Evolutionary conservation across 2,329 filamentous ascomycete species (phyloP).

Genomic region (Sporothrix pseudoabietina): DNA sequence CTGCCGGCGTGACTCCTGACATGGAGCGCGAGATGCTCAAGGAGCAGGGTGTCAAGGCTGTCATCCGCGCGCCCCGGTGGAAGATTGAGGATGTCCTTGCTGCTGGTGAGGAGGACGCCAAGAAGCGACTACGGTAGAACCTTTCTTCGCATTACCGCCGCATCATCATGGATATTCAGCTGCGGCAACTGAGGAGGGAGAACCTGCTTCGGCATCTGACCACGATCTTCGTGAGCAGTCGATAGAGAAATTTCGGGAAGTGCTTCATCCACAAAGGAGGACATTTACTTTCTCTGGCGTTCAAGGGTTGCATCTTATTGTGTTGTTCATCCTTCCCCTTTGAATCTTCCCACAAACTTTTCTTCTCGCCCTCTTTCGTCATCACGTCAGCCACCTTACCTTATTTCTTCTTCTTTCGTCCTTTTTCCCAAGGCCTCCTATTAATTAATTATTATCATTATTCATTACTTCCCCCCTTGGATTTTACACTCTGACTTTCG

Average conservation of each 20-base stretch:
- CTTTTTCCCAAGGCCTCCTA: constrained; percentile 17
- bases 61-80: constrained; percentile 79
- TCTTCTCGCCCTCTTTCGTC: not conserved
- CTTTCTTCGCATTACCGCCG: constrained; percentile 31
- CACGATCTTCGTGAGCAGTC: constrained; percentile 29
- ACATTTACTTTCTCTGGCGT: constrained; percentile 26
- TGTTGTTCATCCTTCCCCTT: constrained; percentile 10
- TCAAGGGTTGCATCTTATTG: constrained; percentile 22
- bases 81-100: constrained; percentile 78
- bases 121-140: constrained; percentile 39
- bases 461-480: not conserved
- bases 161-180: constrained; percentile 25
- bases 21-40: constrained; percentile 70
- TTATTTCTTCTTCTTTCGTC: not conserved
- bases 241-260: constrained; percentile 22
- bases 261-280: not conserved
- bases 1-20: constrained; percentile 69
- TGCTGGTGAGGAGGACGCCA: constrained; percentile 44
- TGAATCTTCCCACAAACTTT: not conserved
- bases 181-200: constrained; percentile 27
- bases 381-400: not conserved
- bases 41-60: constrained; percentile 66
- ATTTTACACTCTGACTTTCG: constrained; percentile 18
- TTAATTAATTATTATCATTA: constrained; percentile 27
- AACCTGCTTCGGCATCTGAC: constrained; percentile 27